Evolutionary conservation across 257 asterid genomes (phyloP), one percentile per base, ranked within the genome.

Genomic region (Przewalskia tangutica): DNA sequence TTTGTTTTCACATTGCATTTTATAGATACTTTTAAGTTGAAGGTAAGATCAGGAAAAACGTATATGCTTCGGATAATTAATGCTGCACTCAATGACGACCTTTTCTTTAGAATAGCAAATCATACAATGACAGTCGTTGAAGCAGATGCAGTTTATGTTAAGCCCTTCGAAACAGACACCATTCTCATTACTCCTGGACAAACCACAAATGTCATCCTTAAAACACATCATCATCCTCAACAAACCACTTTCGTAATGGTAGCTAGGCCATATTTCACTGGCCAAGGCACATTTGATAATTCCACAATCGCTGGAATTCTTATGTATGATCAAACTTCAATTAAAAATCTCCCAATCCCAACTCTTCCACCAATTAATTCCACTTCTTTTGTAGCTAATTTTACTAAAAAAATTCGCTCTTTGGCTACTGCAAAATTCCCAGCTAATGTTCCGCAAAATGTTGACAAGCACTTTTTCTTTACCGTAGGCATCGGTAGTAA

Each of bases 81-180:
- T n/a, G 97, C 92, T 85, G 97, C 97, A 32, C 91, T 93, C 83
- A 91, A 93, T 54, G 97, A 91, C 17, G 97, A 91, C 0, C 95
- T 93, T 3, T 91, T 93, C 84, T 91, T 92, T 83, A 82, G 86
- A 1, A 86, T 91, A 46, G 84, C 91, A 1, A 91, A 89, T 81
- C 97, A 92, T 76, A 82, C 91, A 1, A n/a, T 92, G 48, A 84
- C 93, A 0, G 84, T 90, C 0, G 92, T 89, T 4, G 97, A 92
- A 82, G 92, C 90, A 0, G 97, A 92, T 40, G 97, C 94, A 3
- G 11, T 48, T 46, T 92, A 92, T 48, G 88, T 90, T 1, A 92
- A 92, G 83, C 92, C 97, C 17, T 92, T 92, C 77, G 81, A 85
- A 65, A 89, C 94, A 40, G 86, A 88, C 3, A 34, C 77, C 3